Conservation (phyloP, 768 basidiomycete genomes). For the Cystobasidiopsis lactophilus region DNA sequence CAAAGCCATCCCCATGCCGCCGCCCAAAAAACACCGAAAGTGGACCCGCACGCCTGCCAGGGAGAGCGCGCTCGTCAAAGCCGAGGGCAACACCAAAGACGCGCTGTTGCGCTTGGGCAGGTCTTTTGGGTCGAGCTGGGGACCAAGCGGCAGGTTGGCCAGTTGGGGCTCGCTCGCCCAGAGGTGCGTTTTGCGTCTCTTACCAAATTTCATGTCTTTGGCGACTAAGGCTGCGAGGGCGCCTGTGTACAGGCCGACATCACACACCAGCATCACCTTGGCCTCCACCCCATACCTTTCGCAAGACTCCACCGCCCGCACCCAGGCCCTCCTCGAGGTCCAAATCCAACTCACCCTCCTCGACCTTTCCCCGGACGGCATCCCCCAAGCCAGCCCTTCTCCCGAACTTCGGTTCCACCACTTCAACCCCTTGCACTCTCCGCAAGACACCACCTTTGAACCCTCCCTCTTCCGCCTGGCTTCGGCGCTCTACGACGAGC, state of each 20-base stretch:
- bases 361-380: not conserved
- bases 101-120: slow-evolving; percentile 67
- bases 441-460: slow-evolving; percentile 48
- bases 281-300: not conserved
- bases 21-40: slow-evolving; percentile 37
- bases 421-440: slow-evolving; percentile 47
- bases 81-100: slow-evolving; percentile 48
- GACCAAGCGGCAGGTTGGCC: slow-evolving; percentile 50
- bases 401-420: slow-evolving; percentile 48
- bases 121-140: slow-evolving; percentile 79
- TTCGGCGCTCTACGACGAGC: slow-evolving; percentile 63
- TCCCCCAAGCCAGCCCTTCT: not conserved
- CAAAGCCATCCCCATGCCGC: slow-evolving; percentile 13
- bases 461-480: slow-evolving; percentile 73
- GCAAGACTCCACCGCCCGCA: slow-evolving; percentile 7
- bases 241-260: not conserved
- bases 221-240: not conserved
- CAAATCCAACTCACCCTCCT: slow-evolving; percentile 32
- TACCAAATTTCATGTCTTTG: not conserved
- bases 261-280: too few species aligned
- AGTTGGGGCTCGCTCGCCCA: slow-evolving; percentile 43
- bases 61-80: slow-evolving; percentile 39
- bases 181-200: not conserved
- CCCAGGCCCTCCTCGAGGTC: slow-evolving; percentile 47
- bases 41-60: not conserved